Conservation (phyloP, 2,329 filamentous ascomycete genomes). For the Aspergillus hortae region DNA sequence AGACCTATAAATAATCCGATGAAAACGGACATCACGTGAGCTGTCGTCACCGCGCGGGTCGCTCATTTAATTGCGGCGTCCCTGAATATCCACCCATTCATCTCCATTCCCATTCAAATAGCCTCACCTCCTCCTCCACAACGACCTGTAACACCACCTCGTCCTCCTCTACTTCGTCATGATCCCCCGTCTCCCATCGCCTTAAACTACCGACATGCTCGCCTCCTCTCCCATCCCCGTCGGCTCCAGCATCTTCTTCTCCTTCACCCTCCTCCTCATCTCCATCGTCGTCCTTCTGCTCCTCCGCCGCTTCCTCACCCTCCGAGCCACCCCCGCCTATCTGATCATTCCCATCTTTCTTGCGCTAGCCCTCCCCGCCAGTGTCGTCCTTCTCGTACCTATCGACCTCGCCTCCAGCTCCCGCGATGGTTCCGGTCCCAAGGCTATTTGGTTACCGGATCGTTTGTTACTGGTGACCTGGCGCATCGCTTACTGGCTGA, state of each 20-base stretch:
- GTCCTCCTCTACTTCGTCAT: constrained; percentile 2
- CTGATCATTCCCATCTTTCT: constrained; percentile 91
- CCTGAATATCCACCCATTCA: not conserved
- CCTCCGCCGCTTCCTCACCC: constrained; percentile 81
- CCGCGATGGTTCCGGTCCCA: constrained; percentile 65
- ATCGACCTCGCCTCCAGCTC: constrained; percentile 91
- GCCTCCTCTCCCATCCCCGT: constrained; percentile 51
- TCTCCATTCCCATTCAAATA: not conserved
- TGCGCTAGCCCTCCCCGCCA: constrained; percentile 86
- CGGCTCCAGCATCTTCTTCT: constrained; percentile 75
- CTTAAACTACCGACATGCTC: constrained; percentile 26
- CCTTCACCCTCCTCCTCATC: constrained; percentile 68
- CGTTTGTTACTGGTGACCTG: constrained; percentile 79
- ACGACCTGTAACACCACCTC: not conserved
- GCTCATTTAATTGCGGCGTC: too few species aligned
- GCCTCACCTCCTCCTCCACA: not conserved
- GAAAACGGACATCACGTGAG: constrained; percentile 6
- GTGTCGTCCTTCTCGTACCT: constrained; percentile 86
- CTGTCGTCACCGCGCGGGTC: constrained; percentile 13
- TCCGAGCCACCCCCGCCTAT: constrained; percentile 86
- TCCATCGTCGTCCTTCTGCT: constrained; percentile 76
- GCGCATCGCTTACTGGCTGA: constrained; percentile 96
- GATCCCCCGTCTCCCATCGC: not conserved
- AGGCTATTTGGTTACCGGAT: constrained; percentile 84
- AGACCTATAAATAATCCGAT: too few species aligned